These are phyloP conservation scores for Jatropha multifida DNA, from an alignment of 441 rosid genomes.

Conservation along the genomic window DNA sequence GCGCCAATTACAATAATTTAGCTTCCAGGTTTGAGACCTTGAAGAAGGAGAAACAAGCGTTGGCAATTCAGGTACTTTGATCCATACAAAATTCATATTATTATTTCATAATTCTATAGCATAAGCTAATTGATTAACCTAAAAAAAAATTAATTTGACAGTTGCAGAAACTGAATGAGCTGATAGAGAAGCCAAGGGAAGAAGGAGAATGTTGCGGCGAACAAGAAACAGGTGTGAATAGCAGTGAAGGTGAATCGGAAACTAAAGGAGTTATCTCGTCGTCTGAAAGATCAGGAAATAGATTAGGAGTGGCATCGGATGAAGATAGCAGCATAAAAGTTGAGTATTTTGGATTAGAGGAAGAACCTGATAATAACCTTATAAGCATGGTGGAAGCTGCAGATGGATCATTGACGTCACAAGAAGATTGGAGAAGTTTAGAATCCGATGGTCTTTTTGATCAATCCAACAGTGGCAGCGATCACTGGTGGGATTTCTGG, in stretches of 20 bases:
- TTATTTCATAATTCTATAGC: too few species aligned
- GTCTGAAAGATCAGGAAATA: constrained; percentile 18
- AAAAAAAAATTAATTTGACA: constrained; percentile 19
- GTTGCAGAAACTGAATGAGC: constrained; percentile 59
- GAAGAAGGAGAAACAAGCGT: constrained; percentile 72
- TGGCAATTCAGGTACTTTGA: constrained; percentile 52
- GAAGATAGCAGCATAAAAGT: constrained; percentile 48
- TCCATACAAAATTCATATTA: not conserved
- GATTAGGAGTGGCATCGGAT: constrained; percentile 38
- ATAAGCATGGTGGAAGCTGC: constrained; percentile 56
- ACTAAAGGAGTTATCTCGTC: constrained; percentile 29
- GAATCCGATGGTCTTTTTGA: constrained; percentile 57
- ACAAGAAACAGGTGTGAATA: constrained; percentile 22
- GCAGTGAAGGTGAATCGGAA: constrained; percentile 44
- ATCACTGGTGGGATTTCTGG: constrained; percentile 91
- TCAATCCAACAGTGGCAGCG: constrained; percentile 46
- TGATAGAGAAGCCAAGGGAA: constrained; percentile 32
- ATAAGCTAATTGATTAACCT: too few species aligned
- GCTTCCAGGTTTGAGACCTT: constrained; percentile 55
- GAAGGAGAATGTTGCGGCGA: constrained; percentile 20
- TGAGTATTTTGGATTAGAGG: constrained; percentile 61
- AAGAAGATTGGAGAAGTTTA: constrained; percentile 72
- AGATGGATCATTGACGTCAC: constrained; percentile 70
- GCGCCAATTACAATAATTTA: constrained; percentile 46
- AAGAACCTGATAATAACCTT: constrained; percentile 40